These are phyloP conservation scores for Aspergillus biplanus DNA, from an alignment of 495 filamentous ascomycete genomes.

Conservation along the genomic window DNA sequence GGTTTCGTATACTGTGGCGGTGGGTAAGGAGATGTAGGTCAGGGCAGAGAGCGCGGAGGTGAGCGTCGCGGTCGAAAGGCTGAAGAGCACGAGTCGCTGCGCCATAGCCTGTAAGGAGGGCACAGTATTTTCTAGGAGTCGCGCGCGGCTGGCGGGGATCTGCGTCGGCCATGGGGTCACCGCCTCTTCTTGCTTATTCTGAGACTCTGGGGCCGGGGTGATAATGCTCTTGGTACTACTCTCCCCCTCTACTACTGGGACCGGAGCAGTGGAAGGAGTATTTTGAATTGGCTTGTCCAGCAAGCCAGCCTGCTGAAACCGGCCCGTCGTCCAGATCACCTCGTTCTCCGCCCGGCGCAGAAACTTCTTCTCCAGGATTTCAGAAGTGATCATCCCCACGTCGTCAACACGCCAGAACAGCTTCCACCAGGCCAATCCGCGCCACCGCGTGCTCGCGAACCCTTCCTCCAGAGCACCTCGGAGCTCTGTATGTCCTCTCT, in stretches of 20 bases:
- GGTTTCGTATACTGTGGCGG: slow-evolving; percentile 69
- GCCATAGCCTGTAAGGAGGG: slow-evolving; percentile 79
- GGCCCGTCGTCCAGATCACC: slow-evolving; percentile 79
- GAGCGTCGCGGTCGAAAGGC: slow-evolving; percentile 66
- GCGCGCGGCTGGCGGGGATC: slow-evolving; percentile 49
- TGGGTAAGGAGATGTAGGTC: slow-evolving; percentile 64
- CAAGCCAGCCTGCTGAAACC: slow-evolving; percentile 71
- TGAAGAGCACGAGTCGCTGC: slow-evolving; percentile 75
- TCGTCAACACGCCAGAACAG: slow-evolving; percentile 94
- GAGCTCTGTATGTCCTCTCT: slow-evolving; percentile 80
- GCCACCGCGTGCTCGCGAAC: slow-evolving; percentile 72
- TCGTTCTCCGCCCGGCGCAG: slow-evolving; percentile 73
- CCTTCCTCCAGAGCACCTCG: slow-evolving; percentile 74
- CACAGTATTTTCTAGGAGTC: slow-evolving; percentile 63
- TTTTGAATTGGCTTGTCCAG: slow-evolving; percentile 27
- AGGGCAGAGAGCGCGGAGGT: slow-evolving; percentile 67
- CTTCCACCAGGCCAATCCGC: slow-evolving; percentile 87
- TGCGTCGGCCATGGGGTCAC: slow-evolving; percentile 46
- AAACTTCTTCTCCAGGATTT: slow-evolving; percentile 75
- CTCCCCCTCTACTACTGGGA: not conserved
- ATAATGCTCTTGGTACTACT: not conserved
- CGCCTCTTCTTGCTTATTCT: slow-evolving; percentile 10
- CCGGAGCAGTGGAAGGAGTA: not conserved
- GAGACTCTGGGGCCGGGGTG: slow-evolving; percentile 4
- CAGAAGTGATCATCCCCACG: slow-evolving; percentile 75